Percentiles rank a stretch among this genome's conserved stretches.
phyloP scores from a whole-genome alignment of 148 eudicot species.

The Chenopodium suecicum region DNA sequence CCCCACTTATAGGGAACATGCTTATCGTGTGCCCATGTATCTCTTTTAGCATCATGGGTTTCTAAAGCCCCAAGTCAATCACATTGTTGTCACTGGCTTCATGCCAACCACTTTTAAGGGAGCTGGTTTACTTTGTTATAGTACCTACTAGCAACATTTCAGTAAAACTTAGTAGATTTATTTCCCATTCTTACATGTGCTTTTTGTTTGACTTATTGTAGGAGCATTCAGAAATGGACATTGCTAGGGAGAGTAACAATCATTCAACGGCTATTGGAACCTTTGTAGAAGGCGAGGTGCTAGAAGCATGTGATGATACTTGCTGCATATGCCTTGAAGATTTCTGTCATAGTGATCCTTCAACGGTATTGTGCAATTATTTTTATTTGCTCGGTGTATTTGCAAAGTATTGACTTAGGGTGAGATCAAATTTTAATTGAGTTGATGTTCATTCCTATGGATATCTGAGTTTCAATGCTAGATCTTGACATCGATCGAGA shows the following conservation, averaged over 20 bases:
- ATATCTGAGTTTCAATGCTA: neutral
- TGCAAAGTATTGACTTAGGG: too few relatives aligned
- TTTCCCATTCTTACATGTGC: neutral
- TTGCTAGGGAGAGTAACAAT: constrained; percentile 21
- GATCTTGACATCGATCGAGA: neutral
- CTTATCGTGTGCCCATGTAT: neutral
- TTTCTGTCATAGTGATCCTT: constrained; percentile 62
- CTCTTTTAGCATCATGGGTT: neutral
- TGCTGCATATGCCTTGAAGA: constrained; percentile 79
- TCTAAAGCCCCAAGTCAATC: neutral
- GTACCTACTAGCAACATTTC: neutral
- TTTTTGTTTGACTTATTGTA: constrained; percentile 1
- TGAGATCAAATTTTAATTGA: neutral
- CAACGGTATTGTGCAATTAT: constrained; percentile 43
- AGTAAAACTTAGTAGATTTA: neutral
- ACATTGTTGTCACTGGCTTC: neutral
- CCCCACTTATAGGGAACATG: neutral
- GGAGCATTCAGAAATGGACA: constrained; percentile 32
- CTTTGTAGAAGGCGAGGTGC: constrained; percentile 73
- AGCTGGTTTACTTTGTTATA: neutral
- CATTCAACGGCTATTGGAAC: constrained; percentile 56
- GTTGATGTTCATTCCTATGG: neutral
- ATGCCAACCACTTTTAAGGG: neutral
- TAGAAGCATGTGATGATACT: constrained; percentile 73
- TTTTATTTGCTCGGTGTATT: neutral